phyloP scores from a whole-genome alignment of 345 rosid genomes.

The Gossypium turneri region DNA sequence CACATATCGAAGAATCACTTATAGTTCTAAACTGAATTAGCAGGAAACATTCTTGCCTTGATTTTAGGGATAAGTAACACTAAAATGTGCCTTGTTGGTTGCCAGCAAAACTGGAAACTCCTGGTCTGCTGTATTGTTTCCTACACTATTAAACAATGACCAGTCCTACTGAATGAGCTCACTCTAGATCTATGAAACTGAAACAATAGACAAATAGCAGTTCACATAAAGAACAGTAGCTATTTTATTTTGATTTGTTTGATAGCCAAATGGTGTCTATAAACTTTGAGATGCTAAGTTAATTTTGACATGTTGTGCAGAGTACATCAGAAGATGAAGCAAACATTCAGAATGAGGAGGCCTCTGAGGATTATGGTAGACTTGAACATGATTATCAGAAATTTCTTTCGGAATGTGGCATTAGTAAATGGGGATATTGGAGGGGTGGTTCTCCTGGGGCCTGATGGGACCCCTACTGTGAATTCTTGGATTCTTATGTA shows the following conservation, averaged over 20 bases:
- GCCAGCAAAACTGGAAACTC: neutral
- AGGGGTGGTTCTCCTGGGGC: neutral
- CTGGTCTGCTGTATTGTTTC: neutral
- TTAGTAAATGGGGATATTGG: slow-evolving; percentile 9
- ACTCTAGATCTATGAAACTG: neutral
- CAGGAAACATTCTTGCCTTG: neutral
- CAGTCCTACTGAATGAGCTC: neutral
- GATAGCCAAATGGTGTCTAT: neutral
- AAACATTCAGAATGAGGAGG: neutral
- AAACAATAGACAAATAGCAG: neutral
- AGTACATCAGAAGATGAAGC: slow-evolving; percentile 6
- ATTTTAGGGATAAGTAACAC: neutral
- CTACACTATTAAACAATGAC: neutral
- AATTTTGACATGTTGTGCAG: slow-evolving; percentile 1
- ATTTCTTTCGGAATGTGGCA: slow-evolving; percentile 15
- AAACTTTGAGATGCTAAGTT: neutral
- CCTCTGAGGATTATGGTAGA: neutral
- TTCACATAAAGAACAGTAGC: neutral
- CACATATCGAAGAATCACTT: neutral
- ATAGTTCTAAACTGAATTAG: neutral
- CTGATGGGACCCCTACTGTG: neutral
- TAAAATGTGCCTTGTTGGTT: neutral
- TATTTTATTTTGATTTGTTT: neutral
- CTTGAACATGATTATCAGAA: slow-evolving; percentile 11
- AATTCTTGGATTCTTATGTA: neutral